A percentile compares a stretch with the other conserved stretches of the same genome.
phyloP scores from a whole-genome alignment of 257 asterid genomes.

The Solanum chilense region DNA sequence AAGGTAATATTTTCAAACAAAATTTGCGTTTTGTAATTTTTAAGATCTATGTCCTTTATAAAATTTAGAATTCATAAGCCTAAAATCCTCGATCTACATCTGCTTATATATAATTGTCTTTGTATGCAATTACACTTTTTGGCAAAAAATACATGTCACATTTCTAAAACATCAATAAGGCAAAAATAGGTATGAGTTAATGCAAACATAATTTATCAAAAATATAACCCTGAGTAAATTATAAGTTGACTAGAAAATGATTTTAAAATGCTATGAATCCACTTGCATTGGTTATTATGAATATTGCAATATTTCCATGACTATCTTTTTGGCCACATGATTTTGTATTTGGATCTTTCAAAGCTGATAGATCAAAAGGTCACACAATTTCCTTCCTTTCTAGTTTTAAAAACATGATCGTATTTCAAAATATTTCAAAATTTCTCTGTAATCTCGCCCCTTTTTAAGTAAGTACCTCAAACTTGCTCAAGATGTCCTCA shows the following conservation, averaged over 20 bases:
- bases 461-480: too few relatives aligned
- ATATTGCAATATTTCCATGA: constrained; percentile 46
- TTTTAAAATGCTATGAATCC: too few relatives aligned
- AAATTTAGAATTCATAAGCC: too few relatives aligned
- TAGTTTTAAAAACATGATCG: constrained; percentile 46
- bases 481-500: constrained; percentile 2
- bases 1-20: too few relatives aligned
- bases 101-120: too few relatives aligned
- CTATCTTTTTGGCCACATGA: constrained; percentile 49
- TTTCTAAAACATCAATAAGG: not conserved
- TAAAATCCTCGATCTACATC: too few relatives aligned
- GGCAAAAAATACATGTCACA: too few relatives aligned
- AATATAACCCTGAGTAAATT: not conserved
- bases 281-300: not conserved
- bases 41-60: too few relatives aligned
- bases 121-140: too few relatives aligned
- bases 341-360: constrained; percentile 34
- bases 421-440: constrained; percentile 19
- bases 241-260: too few relatives aligned
- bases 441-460: constrained; percentile 12
- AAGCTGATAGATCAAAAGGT: constrained; percentile 38
- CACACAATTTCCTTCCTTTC: constrained; percentile 39
- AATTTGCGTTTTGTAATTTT: too few relatives aligned
- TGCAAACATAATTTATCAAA: not conserved
- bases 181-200: too few relatives aligned